Evolutionary conservation across 306 rosid genomes (phyloP).

Genomic region (Vicia faba): DNA sequence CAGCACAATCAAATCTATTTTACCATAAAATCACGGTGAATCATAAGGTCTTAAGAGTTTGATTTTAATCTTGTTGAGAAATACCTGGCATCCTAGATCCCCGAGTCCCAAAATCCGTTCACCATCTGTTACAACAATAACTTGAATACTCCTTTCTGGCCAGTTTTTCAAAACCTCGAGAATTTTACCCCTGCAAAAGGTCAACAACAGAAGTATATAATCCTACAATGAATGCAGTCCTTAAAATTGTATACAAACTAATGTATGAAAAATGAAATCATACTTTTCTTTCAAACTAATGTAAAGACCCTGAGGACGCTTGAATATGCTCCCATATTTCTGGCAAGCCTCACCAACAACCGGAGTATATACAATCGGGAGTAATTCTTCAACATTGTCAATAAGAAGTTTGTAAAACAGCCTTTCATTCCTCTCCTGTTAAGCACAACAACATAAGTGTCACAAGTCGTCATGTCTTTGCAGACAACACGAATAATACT

Average conservation of each 20-base stretch:
- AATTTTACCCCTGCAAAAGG: constrained; percentile 70
- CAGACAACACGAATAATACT: too few species aligned
- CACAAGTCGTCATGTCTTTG: not conserved
- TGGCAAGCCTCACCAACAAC: constrained; percentile 97
- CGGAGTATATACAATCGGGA: constrained; percentile 90
- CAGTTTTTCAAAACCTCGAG: constrained; percentile 96
- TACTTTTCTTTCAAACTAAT: constrained; percentile 96
- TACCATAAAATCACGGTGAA: constrained; percentile 23
- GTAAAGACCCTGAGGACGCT: constrained; percentile 98
- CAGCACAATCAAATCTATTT: constrained; percentile 34
- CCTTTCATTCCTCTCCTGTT: constrained; percentile 92
- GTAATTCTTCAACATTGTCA: constrained; percentile 86
- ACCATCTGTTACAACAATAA: constrained; percentile 93
- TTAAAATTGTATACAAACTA: constrained; percentile 3
- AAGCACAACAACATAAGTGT: constrained; percentile 16
- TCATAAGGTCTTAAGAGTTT: constrained; percentile 22
- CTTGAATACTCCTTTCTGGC: constrained; percentile 86
- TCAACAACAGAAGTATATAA: constrained; percentile 22
- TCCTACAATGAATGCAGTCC: constrained; percentile 5
- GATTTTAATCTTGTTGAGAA: constrained; percentile 15
- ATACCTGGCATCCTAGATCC: constrained; percentile 98
- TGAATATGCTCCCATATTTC: constrained; percentile 93
- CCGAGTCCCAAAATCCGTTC: constrained; percentile 97
- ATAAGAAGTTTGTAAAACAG: constrained; percentile 83
- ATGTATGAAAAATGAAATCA: constrained; percentile 4